Conservation (phyloP, 2,329 filamentous ascomycete genomes). For the Domatiomyces catenatus region DNA sequence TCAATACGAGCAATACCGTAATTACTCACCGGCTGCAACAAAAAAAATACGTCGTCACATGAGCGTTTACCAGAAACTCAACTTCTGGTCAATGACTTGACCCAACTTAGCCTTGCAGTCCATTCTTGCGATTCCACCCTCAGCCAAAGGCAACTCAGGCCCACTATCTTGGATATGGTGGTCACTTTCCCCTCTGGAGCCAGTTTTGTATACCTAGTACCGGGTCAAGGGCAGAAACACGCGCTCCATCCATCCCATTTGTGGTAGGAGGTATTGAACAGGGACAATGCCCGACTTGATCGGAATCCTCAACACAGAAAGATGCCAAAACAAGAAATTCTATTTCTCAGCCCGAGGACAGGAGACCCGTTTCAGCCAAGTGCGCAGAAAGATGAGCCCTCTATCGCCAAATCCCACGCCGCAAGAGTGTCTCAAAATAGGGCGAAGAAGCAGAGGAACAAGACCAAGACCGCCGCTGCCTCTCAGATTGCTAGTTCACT, state of each 20-base stretch:
- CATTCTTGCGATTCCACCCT: too few species aligned
- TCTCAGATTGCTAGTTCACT: not conserved
- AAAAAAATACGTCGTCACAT: too few species aligned
- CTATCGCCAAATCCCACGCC: constrained; percentile 1
- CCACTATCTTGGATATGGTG: not conserved
- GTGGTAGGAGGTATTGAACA: not conserved
- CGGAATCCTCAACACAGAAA: not conserved
- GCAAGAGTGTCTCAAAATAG: constrained; percentile 1
- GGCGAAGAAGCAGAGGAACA: not conserved
- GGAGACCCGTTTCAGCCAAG: not conserved
- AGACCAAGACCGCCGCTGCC: not conserved
- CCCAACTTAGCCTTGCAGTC: not conserved
- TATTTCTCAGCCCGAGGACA: not conserved
- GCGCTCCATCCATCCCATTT: not conserved
- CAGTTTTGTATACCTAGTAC: not conserved
- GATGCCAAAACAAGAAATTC: not conserved
- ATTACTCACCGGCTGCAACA: too few species aligned
- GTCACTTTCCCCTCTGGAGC: not conserved
- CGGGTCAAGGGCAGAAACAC: not conserved
- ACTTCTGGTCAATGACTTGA: too few species aligned
- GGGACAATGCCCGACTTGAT: not conserved
- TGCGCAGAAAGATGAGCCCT: not conserved
- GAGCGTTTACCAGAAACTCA: too few species aligned
- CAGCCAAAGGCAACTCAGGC: not conserved
- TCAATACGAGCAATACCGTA: too few species aligned